These are phyloP conservation scores for Fusarium pseudograminearum DNA, from an alignment of 2,329 filamentous ascomycete species.

Conservation along the genomic window DNA sequence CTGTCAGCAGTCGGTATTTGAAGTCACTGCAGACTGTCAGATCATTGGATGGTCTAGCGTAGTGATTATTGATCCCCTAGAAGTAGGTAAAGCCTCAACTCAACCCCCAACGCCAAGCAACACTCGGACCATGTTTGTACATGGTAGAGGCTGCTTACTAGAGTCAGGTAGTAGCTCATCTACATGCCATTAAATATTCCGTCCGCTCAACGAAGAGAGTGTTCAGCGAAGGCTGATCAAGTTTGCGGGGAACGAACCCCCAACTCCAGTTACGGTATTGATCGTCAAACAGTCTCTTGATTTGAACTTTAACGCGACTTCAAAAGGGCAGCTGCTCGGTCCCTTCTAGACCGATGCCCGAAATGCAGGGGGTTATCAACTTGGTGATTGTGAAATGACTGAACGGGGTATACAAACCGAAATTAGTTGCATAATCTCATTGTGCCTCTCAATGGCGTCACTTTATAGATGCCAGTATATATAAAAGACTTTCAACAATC, in stretches of 20 bases:
- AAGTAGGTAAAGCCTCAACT: background rate
- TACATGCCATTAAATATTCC: background rate
- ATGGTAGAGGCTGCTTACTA: background rate
- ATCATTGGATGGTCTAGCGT: background rate
- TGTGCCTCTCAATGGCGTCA: constrained; percentile 32
- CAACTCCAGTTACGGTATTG: background rate
- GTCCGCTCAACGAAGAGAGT: background rate
- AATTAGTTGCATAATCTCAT: constrained; percentile 40
- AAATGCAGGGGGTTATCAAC: constrained; percentile 23
- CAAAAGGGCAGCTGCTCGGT: constrained; percentile 8
- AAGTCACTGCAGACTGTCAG: background rate
- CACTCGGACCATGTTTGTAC: background rate
- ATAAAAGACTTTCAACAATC: background rate
- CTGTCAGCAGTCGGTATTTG: background rate
- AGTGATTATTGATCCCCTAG: background rate
- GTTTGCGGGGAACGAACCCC: constrained; percentile 2
- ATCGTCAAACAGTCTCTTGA: background rate
- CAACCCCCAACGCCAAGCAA: constrained; percentile 1
- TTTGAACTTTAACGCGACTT: background rate
- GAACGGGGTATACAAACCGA: constrained; percentile 34
- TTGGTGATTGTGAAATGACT: constrained; percentile 2
- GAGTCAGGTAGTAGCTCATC: background rate
- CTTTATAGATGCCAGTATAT: background rate
- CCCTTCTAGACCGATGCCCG: constrained; percentile 14
- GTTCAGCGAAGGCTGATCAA: background rate